Conservation (phyloP, 306 rosid species). For the Quercus suber region DNA sequence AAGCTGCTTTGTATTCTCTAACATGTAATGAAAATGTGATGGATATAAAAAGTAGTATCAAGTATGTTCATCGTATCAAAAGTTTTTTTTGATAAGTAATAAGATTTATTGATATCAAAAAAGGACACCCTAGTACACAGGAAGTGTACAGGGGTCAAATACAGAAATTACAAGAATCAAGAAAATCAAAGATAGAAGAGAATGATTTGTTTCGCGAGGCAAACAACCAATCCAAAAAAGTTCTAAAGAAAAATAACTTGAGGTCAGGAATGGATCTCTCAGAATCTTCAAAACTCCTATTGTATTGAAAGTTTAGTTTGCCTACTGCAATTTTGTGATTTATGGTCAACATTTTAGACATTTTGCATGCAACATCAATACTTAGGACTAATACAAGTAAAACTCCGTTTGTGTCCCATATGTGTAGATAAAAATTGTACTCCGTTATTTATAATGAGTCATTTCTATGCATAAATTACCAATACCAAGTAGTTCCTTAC, state of each 20-base stretch:
- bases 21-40: neutral
- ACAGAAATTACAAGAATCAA: no score
- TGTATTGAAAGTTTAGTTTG: neutral
- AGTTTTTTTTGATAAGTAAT: neutral
- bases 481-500: neutral
- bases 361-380: neutral
- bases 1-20: slow-evolving; percentile 3
- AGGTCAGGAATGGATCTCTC: no score
- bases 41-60: neutral
- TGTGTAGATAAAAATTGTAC: neutral
- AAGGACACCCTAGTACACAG: no score
- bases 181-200: no score
- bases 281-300: no score
- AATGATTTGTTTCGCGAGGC: no score
- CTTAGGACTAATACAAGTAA: neutral
- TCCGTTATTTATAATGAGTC: neutral
- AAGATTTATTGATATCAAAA: no score
- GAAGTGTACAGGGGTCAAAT: no score
- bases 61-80: neutral
- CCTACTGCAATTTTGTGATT: neutral
- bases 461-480: neutral
- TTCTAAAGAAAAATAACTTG: no score
- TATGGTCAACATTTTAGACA: no score
- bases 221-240: no score
- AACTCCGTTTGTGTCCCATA: neutral